Evolutionary conservation across 805 yeast genomes (phyloP).

Genomic region (Monosporozyma siamensis): DNA sequence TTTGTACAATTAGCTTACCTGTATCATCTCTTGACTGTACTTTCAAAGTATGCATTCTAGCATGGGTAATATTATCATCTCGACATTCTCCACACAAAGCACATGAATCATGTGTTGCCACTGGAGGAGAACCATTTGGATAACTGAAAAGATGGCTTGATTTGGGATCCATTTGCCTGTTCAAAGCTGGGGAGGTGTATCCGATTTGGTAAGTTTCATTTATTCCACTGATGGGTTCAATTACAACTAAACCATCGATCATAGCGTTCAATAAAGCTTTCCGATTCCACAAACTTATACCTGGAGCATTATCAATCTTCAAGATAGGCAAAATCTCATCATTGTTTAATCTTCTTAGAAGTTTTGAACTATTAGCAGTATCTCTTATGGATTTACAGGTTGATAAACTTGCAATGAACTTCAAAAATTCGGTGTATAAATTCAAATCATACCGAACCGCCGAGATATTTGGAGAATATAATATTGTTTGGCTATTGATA

Average conservation of each 20-base stretch:
- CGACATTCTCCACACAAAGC: constrained; percentile 77
- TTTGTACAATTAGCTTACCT: constrained; percentile 20
- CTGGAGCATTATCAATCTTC: constrained; percentile 53
- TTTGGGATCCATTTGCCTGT: constrained; percentile 9
- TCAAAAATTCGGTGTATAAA: constrained; percentile 32
- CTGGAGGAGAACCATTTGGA: constrained; percentile 49
- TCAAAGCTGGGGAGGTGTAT: constrained; percentile 7
- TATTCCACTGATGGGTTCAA: constrained; percentile 80
- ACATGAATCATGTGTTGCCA: constrained; percentile 69
- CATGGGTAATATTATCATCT: constrained; percentile 60
- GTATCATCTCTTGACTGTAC: constrained; percentile 31
- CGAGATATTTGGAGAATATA: constrained; percentile 36
- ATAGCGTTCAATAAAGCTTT: constrained; percentile 55
- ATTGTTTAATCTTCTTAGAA: constrained; percentile 52
- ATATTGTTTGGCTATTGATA: constrained; percentile 6
- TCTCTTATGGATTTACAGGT: constrained; percentile 30
- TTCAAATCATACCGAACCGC: constrained; percentile 36
- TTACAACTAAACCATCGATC: constrained; percentile 69
- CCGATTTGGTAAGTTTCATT: constrained; percentile 59
- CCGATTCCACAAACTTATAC: constrained; percentile 52
- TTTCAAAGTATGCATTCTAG: constrained; percentile 64
- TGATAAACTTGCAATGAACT: constrained; percentile 31
- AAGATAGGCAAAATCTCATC: constrained; percentile 78
- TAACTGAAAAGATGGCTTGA: constrained; percentile 35
- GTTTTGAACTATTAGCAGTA: constrained; percentile 38